A percentile compares a stretch with the other conserved stretches of the same genome.
phyloP scores from a whole-genome alignment of 1,284 basidiomycete species.

The Irpex sp. region DNA sequence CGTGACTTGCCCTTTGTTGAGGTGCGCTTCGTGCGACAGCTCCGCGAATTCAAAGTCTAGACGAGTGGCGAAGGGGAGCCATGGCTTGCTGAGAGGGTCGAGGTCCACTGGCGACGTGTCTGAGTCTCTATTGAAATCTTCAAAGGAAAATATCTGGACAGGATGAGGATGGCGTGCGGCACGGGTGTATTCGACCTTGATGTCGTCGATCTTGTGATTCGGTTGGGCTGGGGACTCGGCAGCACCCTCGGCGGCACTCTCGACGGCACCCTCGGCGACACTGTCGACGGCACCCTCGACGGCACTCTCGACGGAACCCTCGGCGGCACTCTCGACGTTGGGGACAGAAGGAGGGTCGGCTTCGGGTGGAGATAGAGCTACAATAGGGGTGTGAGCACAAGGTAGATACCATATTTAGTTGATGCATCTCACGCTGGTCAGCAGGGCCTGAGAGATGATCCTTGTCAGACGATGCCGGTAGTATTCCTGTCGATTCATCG shows the following conservation, averaged over 20 bases:
- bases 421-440: neutral
- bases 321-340: neutral
- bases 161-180: neutral
- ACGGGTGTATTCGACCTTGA: neutral
- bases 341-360: neutral
- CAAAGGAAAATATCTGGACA: neutral
- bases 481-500: neutral
- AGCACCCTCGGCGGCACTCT: too few species aligned
- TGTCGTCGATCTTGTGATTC: neutral
- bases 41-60: conserved; percentile 8
- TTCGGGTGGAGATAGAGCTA: neutral
- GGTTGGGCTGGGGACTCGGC: neutral
- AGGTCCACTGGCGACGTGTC: neutral
- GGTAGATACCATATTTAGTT: neutral
- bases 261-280: too few species aligned
- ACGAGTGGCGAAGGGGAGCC: neutral
- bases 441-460: neutral
- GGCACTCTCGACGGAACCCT: too few species aligned
- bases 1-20: conserved; percentile 3
- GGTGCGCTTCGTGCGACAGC: neutral
- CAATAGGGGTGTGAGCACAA: neutral
- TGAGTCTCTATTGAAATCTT: neutral
- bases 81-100: neutral
- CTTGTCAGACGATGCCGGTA: neutral
- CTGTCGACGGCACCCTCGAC: too few species aligned